A percentile compares a stretch with the other conserved stretches of the same genome.
phyloP scores from a whole-genome alignment of 192 early-diverging fungal species.

The Allomyces javanicus region DNA sequence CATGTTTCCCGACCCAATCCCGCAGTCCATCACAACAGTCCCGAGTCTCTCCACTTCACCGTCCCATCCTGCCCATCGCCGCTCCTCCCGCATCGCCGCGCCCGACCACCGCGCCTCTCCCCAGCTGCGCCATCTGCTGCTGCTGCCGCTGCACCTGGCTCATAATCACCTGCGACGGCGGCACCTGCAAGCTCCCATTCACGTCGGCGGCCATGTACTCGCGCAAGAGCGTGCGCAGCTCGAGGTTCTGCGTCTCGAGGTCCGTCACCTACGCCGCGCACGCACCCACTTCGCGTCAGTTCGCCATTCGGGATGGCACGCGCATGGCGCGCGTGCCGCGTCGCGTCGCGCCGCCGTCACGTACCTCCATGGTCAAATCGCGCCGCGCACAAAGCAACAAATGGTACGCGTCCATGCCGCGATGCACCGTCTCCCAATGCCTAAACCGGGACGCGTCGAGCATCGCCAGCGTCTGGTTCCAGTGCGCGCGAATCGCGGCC shows the following conservation, averaged over 20 bases:
- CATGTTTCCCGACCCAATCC: too few species aligned
- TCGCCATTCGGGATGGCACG: too few species aligned
- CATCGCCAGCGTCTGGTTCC: neutral
- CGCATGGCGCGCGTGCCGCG: too few species aligned
- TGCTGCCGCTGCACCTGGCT: constrained; percentile 9
- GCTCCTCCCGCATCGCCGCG: too few species aligned
- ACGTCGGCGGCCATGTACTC: constrained; percentile 30
- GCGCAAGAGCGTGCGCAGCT: constrained; percentile 24
- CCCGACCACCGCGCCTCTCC: too few species aligned
- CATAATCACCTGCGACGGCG: constrained; percentile 29
- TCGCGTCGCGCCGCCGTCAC: too few species aligned
- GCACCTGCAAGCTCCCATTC: constrained; percentile 32
- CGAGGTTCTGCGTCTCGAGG: constrained; percentile 26
- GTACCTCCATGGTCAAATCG: constrained; percentile 15
- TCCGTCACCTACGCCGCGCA: constrained; percentile 12
- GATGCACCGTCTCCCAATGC: constrained; percentile 15
- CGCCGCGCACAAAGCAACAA: constrained; percentile 18
- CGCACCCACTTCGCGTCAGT: too few species aligned
- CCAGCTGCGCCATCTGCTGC: neutral
- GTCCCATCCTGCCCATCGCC: too few species aligned
- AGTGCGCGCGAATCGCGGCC: neutral
- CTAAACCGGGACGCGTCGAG: neutral
- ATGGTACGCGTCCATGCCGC: constrained; percentile 30
- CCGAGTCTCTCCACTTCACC: too few species aligned
- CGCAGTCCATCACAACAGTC: too few species aligned